Conservation (phyloP, 768 basidiomycete genomes). For the Agrocybe chaxingu region DNA sequence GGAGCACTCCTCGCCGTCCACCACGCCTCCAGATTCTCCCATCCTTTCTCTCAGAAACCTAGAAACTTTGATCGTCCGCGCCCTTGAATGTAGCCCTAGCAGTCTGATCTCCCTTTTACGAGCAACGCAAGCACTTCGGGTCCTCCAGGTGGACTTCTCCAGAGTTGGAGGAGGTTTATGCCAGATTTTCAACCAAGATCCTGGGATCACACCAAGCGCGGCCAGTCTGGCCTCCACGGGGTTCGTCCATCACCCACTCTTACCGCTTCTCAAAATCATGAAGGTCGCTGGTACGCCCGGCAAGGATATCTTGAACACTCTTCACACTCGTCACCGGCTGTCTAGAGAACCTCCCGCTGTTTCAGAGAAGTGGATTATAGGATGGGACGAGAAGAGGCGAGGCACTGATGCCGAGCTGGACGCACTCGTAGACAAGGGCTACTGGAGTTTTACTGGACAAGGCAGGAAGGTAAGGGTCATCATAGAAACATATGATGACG, state of each 20-base stretch:
- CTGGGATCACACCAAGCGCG: background rate
- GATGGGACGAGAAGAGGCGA: slow-evolving; percentile 29
- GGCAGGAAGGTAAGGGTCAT: slow-evolving; percentile 18
- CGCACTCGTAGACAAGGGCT: slow-evolving; percentile 33
- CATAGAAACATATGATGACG: slow-evolving; percentile 27
- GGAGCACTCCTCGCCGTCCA: background rate
- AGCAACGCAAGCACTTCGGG: slow-evolving; percentile 28
- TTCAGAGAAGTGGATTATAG: slow-evolving; percentile 26
- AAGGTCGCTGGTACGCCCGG: slow-evolving; percentile 27
- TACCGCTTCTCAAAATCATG: slow-evolving; percentile 25
- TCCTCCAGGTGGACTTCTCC: slow-evolving; percentile 42
- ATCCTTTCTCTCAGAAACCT: slow-evolving; percentile 30
- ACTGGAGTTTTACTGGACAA: slow-evolving; percentile 15
- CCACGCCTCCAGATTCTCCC: slow-evolving; percentile 14
- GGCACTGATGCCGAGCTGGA: slow-evolving; percentile 35
- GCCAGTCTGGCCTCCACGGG: background rate
- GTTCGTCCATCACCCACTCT: background rate
- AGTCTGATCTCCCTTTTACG: slow-evolving; percentile 34
- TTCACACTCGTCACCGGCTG: slow-evolving; percentile 10
- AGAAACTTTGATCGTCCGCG: slow-evolving; percentile 35
- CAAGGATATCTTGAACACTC: slow-evolving; percentile 15
- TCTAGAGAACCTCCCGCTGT: background rate
- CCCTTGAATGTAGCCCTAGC: slow-evolving; percentile 36
- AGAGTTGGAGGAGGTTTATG: slow-evolving; percentile 28
- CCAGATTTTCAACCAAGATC: slow-evolving; percentile 26